These are phyloP conservation scores for Trichocladium antarcticum DNA, from an alignment of 495 filamentous ascomycete genomes.

Conservation along the genomic window DNA sequence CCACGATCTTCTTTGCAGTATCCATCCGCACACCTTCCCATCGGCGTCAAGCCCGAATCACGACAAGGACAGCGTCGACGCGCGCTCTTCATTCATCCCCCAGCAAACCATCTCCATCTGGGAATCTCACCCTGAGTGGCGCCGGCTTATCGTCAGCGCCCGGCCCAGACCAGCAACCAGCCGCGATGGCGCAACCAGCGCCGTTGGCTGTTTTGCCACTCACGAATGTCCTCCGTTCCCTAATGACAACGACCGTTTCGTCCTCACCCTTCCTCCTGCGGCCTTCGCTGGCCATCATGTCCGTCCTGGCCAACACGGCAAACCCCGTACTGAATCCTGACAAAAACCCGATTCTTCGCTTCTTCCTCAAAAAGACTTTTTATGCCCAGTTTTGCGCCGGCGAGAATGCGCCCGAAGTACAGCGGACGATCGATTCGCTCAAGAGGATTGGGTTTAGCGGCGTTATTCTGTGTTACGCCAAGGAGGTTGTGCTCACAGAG, in stretches of 20 bases:
- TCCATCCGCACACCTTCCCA: not conserved
- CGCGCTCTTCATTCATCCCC: conserved; percentile 33
- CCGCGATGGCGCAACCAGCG: conserved; percentile 26
- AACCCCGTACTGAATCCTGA: conserved; percentile 48
- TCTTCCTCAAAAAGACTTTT: conserved; percentile 61
- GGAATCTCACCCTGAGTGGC: conserved; percentile 19
- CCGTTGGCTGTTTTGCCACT: conserved; percentile 66
- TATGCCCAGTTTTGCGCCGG: conserved; percentile 82
- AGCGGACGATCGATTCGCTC: conserved; percentile 45
- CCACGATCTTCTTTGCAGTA: too few relatives aligned
- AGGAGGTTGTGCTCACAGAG: conserved; percentile 57
- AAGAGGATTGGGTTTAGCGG: conserved; percentile 60
- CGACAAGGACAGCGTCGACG: conserved; percentile 7
- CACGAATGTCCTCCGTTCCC: conserved; percentile 61
- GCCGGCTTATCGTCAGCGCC: conserved; percentile 11
- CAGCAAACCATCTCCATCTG: conserved; percentile 27
- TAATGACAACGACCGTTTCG: conserved; percentile 68
- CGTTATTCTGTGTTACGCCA: conserved; percentile 67
- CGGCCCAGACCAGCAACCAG: conserved; percentile 8
- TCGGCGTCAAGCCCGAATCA: not conserved
- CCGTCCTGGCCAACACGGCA: conserved; percentile 57
- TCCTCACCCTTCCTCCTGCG: conserved; percentile 61
- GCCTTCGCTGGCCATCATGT: conserved; percentile 58
- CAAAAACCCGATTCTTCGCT: conserved; percentile 44
- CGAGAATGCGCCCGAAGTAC: conserved; percentile 51